Percentiles rank a stretch among this genome's conserved stretches.
Evolutionary conservation across 169 alveolate genomes (phyloP).

Genomic region (Cryptosporidium sp.): DNA sequence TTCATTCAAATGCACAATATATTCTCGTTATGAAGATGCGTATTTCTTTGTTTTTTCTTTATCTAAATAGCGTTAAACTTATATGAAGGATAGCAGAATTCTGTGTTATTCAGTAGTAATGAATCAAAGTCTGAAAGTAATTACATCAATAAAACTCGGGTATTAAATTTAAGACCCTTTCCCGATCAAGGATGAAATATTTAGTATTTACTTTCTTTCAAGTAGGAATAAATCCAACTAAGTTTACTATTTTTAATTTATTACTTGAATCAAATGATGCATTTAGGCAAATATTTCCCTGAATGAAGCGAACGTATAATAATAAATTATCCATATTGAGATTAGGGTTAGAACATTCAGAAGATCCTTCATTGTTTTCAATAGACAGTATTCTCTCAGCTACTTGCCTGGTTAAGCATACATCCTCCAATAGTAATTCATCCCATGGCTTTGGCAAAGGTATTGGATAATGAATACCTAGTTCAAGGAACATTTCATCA

Average conservation of each 20-base stretch:
- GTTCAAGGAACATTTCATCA: constrained; percentile 36
- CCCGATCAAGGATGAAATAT: no score
- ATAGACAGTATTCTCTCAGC: constrained; percentile 39
- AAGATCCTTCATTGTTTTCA: neutral
- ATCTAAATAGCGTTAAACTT: neutral
- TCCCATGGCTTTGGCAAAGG: constrained; percentile 53
- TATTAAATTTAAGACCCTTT: no score
- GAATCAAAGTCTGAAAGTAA: no score
- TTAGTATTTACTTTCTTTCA: neutral
- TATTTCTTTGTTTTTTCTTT: neutral
- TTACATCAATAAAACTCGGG: no score
- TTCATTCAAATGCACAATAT: no score
- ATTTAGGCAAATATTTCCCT: constrained; percentile 58
- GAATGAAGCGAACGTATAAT: constrained; percentile 45
- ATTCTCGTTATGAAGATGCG: no score
- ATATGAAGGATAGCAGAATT: neutral
- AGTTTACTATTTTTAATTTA: neutral
- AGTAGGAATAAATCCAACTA: constrained; percentile 58
- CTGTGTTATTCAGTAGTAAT: no score
- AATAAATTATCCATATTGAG: neutral
- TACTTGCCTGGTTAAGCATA: constrained; percentile 12
- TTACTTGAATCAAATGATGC: neutral
- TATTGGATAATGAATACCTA: constrained; percentile 50
- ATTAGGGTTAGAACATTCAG: neutral
- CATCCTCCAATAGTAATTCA: neutral